Base-by-base conservation (phyloP, 1,284 basidiomycete species). In the Ustilago vetiveriae region DNA sequence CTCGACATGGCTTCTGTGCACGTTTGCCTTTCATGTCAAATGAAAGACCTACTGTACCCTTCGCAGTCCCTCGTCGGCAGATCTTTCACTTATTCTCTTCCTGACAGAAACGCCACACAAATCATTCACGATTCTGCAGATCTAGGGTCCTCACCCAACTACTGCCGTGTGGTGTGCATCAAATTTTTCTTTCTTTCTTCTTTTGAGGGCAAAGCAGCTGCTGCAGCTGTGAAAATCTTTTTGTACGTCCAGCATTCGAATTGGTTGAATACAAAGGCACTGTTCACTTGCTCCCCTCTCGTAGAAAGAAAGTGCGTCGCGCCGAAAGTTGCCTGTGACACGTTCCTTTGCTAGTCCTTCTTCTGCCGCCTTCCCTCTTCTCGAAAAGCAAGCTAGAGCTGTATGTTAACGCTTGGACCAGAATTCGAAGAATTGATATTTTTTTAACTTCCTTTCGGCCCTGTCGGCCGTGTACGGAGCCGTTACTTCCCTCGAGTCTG, bases 381-480 rank as follows among this genome's bases (percentile, higher is more conserved):
- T n/a, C n/a, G n/a, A n/a, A n/a, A n/a, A n/a, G n/a, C n/a, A n/a
- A n/a, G n/a, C n/a, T n/a, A n/a, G n/a, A n/a, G n/a, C n/a, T n/a
- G n/a, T n/a, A n/a, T n/a, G n/a, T n/a, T n/a, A n/a, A n/a, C 45
- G 57, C 49, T 47, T 36, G 39, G 57, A 32, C 50, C 50, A 60
- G 45, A 53, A 47, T 41, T 47, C 49, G 44, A 59, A 52, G 56
- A 51, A 30, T n/a, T 27, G 11, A 2, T 27, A 27, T 41, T 19
- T 17, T 26, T 27, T 16, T 24, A 41, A 41, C 17, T 16, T 29
- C 13, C n/a, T 19, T 30, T 30, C 14, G 9, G 16, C 10, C 33
- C 45, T 62, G 46, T 54, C 58, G 58, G 58, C 58, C 58, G 58
- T 60, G 40, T 48, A 11, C 9, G 32, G 4, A 53, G 45, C 49